Percentiles rank a stretch among this genome's conserved stretches.
These are phyloP conservation scores for Aphanomyces stellatus DNA, from an alignment of 352 stramenopile species.

Conservation along the genomic window DNA sequence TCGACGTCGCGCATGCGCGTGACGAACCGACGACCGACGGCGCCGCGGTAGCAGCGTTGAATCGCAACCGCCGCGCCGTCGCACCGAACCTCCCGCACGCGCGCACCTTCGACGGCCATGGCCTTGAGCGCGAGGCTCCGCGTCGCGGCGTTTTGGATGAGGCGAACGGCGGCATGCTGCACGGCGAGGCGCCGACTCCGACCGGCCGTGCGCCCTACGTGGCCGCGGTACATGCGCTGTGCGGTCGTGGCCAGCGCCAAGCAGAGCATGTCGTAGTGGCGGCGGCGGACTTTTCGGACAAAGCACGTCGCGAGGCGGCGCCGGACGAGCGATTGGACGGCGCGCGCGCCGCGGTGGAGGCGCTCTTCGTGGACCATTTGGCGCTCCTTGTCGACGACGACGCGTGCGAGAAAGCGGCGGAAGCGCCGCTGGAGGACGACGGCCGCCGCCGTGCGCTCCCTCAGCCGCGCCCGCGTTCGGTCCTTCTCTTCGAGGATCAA, in stretches of 20 bases:
- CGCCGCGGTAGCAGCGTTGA: conserved; percentile 34
- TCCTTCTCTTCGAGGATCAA: conserved; percentile 59
- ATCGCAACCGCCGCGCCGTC: conserved; percentile 35
- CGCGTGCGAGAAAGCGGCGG: conserved; percentile 25
- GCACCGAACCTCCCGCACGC: neutral
- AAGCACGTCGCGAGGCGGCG: conserved; percentile 22
- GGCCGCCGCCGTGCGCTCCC: conserved; percentile 25
- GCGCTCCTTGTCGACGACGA: conserved; percentile 28
- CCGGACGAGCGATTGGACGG: conserved; percentile 37
- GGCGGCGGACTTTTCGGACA: conserved; percentile 24
- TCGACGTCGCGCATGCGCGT: conserved; percentile 30
- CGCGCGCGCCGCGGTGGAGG: conserved; percentile 10
- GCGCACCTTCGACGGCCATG: conserved; percentile 7
- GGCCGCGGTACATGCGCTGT: conserved; percentile 35
- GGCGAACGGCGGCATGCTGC: conserved; percentile 27
- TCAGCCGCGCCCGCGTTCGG: conserved; percentile 24
- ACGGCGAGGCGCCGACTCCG: conserved; percentile 28
- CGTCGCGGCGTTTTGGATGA: conserved; percentile 33
- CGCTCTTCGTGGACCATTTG: conserved; percentile 25
- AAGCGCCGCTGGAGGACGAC: conserved; percentile 32
- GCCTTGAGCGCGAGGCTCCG: conserved; percentile 32
- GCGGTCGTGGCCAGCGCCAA: conserved; percentile 26
- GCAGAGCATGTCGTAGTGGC: conserved; percentile 23
- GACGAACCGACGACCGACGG: conserved; percentile 27
- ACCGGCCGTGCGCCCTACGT: conserved; percentile 37